Evolutionary conservation across 495 filamentous ascomycete genomes (phyloP), one percentile per base, ranked within the genome.

Genomic region (Aspergillus heteromorphus): DNA sequence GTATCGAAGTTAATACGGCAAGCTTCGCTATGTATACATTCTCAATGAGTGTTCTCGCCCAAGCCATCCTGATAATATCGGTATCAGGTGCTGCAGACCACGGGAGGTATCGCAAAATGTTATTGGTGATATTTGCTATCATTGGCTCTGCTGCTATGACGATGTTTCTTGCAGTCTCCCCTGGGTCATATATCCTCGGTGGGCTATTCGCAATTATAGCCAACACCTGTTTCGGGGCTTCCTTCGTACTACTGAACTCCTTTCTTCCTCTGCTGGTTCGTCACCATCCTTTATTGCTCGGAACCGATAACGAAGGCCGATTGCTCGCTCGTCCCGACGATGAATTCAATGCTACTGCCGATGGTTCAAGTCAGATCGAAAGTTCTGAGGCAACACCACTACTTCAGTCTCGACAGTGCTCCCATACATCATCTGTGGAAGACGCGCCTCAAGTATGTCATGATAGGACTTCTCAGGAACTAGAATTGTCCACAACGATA

Each of bases 21-120:
- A 95, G 89, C 72, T 97, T 97, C 69, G 93, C 95, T 54, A 91
- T 98, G 87, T 98, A 97, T 73, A 96, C 89, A 4, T 97, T 97
- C 70, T 95, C 90, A 45, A 69, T 96, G 54, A 93, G 88, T 70
- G 93, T 98, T 1, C 66, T 96, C 8, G 64, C 96, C 29, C 93
- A 98, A 70, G 85, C 91, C 8, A 69, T 97, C 18, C 69, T 98
- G 30, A 95, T 98, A 25, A 87, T 98, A 54, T 95, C 90, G 52
- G 96, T 98, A 81, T 92, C 87, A 55, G 93, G 89, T 29, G 93
- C 93, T 40, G 93, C 93, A 42, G 93, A 98, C 65, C 93, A 97
- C 70, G 93, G 93, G 55, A 87, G 86, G 48, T 95, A 92, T 71
- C 84, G 93, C 55, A 98, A 98, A 71, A 84, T 80, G 34, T 80